Base-by-base conservation (phyloP, 441 rosid genomes). In the Pelargonium citronellum region DNA sequence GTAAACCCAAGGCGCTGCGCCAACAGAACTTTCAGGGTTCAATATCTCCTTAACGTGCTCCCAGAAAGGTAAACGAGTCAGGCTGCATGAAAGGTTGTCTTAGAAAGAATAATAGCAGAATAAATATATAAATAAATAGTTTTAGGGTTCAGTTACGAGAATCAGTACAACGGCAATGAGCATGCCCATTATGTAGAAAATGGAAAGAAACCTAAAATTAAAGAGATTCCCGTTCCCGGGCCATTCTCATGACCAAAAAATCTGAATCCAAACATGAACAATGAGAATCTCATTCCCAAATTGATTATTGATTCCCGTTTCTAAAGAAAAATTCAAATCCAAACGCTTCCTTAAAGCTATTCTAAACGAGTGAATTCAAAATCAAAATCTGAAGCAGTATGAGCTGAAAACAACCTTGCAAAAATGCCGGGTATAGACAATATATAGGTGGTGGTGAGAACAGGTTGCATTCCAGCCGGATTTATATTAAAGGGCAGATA, bases 401-500 rank as follows among this genome's bases (percentile, higher is more conserved):
- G 22, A 16, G 47, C 30, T 3, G 30, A 65, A n/a, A 63, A 62
- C 72, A 82, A 93, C 98, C 97, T 84, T n/a, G 97, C 97, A 74
- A 94, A 79, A 82, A 91, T 94, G 77, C 93, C 87, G 61, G 97
- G 98, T 74, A 88, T 82, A 69, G 92, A 93, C 74, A 94, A 80
- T 73, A 94, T 90, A 80, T 91, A 94, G 24, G 96, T 82, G 49
- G 95, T 86, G 61, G 97, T 90, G 69, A 94, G 95, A 78, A 94
- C 84, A 76, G 97, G 97, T 80, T 91, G 98, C 98, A 91, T 94
- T 79, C 98, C 98, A 15, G 97, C 82, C 69, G 97, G 98, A 79
- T 94, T 94, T 66, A 94, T 91, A 68, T 91, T 94, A 67, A 94
- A 94, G 65, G 97, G 97, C 66, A 94, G 88, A 74, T 94, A 90